phyloP scores from a whole-genome alignment of 2,329 filamentous ascomycete genomes.

The Sclerotinia spermophila region DNA sequence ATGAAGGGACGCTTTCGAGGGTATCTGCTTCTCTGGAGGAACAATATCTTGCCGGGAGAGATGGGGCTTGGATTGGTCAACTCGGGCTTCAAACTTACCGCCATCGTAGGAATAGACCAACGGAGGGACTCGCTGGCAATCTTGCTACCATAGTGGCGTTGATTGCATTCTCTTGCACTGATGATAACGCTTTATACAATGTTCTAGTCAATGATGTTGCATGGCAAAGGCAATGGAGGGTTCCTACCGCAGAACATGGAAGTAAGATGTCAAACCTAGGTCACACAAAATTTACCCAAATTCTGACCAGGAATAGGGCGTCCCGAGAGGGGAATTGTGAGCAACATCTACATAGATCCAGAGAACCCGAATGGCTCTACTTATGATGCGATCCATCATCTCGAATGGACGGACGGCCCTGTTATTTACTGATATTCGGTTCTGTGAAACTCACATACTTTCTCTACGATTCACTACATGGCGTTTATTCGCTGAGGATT shows the following conservation, averaged over 20 bases:
- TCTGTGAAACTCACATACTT: too few relatives aligned
- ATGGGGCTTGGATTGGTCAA: constrained; percentile 22
- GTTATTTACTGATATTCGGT: constrained; percentile 13
- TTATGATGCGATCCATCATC: constrained; percentile 7
- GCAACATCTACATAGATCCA: constrained; percentile 31
- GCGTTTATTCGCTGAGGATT: background rate
- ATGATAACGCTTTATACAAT: constrained; percentile 8
- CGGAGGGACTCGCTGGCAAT: constrained; percentile 26
- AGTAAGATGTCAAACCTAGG: constrained; percentile 22
- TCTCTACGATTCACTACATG: background rate
- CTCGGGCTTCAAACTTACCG: constrained; percentile 23
- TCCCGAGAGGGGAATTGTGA: constrained; percentile 27
- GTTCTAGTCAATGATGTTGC: constrained; percentile 21
- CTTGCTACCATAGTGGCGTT: constrained; percentile 28
- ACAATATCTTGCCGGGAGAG: constrained; percentile 20
- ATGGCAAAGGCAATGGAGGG: constrained; percentile 25
- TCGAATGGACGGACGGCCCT: constrained; percentile 23
- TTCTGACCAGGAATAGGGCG: constrained; percentile 19
- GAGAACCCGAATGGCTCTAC: constrained; percentile 30
- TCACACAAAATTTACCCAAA: background rate
- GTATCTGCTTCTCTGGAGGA: constrained; percentile 17
- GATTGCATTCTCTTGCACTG: constrained; percentile 30
- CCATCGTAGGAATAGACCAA: background rate
- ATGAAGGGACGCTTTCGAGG: constrained; percentile 19
- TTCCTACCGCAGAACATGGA: constrained; percentile 22